phyloP scores from a whole-genome alignment of 1,284 basidiomycete genomes.

The Marasmius tenuissimus region DNA sequence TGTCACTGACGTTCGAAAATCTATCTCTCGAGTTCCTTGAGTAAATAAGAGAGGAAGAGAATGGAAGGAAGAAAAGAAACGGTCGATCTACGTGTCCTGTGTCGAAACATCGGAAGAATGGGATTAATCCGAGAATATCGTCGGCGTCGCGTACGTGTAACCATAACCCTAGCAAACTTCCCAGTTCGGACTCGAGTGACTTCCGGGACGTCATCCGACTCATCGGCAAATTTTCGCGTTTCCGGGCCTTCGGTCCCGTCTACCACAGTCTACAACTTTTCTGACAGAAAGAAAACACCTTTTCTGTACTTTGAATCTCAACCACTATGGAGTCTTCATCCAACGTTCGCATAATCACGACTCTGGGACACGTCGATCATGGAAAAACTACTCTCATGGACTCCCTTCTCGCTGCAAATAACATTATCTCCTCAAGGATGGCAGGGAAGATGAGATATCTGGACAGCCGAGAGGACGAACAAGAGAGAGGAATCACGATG shows the following conservation, averaged over 20 bases:
- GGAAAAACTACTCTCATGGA: conserved; percentile 97
- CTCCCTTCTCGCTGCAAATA: conserved; percentile 93
- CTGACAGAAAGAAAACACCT: too few species aligned
- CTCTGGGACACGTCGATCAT: conserved; percentile 86
- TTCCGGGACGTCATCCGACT: not conserved
- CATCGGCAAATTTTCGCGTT: not conserved
- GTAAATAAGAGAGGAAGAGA: not conserved
- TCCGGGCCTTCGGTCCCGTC: not conserved
- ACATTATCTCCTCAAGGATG: conserved; percentile 94
- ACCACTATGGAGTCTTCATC: conserved; percentile 42
- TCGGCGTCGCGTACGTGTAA: not conserved
- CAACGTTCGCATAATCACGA: conserved; percentile 75
- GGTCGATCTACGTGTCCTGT: conserved; percentile 1
- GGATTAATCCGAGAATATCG: not conserved
- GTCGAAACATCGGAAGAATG: not conserved
- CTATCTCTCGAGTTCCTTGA: not conserved
- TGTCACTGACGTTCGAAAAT: not conserved
- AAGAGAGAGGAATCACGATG: conserved; percentile 98
- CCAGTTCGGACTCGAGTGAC: not conserved
- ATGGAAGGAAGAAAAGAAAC: not conserved
- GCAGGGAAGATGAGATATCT: conserved; percentile 97
- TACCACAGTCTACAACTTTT: too few species aligned
- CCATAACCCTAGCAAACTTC: not conserved
- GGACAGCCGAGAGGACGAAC: conserved; percentile 96
- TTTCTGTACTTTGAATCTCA: not conserved